Evolutionary conservation across 2,329 filamentous ascomycete species (phyloP), one percentile per base, ranked within the genome.

Genomic region (Phialophora tarda): DNA sequence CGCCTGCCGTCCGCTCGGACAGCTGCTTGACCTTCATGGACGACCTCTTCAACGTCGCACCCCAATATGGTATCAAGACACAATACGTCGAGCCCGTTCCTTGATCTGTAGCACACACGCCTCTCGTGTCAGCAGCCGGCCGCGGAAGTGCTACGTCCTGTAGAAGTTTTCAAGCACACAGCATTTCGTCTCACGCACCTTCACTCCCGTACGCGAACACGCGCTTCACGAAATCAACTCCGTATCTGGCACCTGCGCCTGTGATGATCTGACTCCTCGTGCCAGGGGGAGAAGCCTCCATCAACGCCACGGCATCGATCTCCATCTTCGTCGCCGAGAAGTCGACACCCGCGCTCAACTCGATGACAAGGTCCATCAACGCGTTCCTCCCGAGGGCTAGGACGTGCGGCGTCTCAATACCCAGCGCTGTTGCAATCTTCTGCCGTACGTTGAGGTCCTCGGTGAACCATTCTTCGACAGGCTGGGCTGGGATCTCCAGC

Each of bases 11-110:
- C n/a, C 62, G 55, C 23, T 44, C 62, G 7, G 32, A 60, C 30
- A 64, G 32, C 38, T 48, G 56, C 56, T 55, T 34, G 11, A 38
- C 62, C 47, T 30, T 55, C 62, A 60, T 51, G 14, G 44, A 17
- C 30, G 56, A 47, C 56, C 60, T 60, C 23, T 51, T 17, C 56
- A 64, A 55, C 26, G 30, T 21, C 5, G 56, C 53, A 47, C 28
- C 41, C 62, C 62, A 64, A 24, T 64, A 64, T 7, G 62, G 62
- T 38, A 55, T 48, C 30, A 60, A 41, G 38, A 64, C 32, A n/a
- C 56, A 64, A 32, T 64, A 30, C 14, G 62, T 64, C 34, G 56
- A 64, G 38, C 56, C 62, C 7, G 62, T 60, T 12, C 44, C 62
- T 55, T 60, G 55, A 59, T 59, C 55, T 64, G 32, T 10, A 30